Conservation (phyloP, 1,284 basidiomycete genomes). For the Microbotryum intermedium region DNA sequence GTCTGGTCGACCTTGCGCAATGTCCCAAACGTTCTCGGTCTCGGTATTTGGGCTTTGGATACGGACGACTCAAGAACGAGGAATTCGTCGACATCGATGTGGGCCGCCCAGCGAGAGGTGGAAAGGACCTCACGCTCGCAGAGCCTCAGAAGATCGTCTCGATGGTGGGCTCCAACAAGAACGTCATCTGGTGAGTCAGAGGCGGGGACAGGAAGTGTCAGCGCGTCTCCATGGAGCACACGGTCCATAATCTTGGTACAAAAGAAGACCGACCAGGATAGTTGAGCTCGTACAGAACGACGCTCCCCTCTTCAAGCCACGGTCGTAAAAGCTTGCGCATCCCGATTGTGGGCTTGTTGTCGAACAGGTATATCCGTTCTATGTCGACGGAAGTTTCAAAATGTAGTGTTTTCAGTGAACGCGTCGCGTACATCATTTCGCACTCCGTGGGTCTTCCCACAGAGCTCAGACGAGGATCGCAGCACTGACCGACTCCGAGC, state of each 20-base stretch:
- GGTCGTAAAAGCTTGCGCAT: constrained; percentile 20
- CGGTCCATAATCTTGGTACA: not conserved
- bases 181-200: constrained; percentile 3
- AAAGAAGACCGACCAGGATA: constrained; percentile 7
- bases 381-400: not conserved
- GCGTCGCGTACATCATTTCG: too few relatives aligned
- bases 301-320: constrained; percentile 24
- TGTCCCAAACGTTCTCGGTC: not conserved
- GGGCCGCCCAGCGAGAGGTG: constrained; percentile 11
- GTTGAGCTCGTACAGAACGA: constrained; percentile 13
- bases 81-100: constrained; percentile 29
- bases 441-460: too few relatives aligned
- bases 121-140: constrained; percentile 20
- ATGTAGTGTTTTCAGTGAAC: too few relatives aligned
- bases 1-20: too few relatives aligned
- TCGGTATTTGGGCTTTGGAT: constrained; percentile 7
- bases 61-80: constrained; percentile 19
- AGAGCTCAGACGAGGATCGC: not conserved
- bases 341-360: constrained; percentile 11
- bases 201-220: not conserved
- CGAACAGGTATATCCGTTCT: constrained; percentile 24
- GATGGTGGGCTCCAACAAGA: constrained; percentile 14
- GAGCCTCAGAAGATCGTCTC: constrained; percentile 13
- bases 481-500: constrained; percentile 9
- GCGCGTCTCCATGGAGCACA: not conserved